Percentiles rank a stretch among this genome's conserved stretches.
Evolutionary conservation across 371 early-diverging fungal genomes (phyloP).

Genomic region (Phascolomyces articulosus): DNA sequence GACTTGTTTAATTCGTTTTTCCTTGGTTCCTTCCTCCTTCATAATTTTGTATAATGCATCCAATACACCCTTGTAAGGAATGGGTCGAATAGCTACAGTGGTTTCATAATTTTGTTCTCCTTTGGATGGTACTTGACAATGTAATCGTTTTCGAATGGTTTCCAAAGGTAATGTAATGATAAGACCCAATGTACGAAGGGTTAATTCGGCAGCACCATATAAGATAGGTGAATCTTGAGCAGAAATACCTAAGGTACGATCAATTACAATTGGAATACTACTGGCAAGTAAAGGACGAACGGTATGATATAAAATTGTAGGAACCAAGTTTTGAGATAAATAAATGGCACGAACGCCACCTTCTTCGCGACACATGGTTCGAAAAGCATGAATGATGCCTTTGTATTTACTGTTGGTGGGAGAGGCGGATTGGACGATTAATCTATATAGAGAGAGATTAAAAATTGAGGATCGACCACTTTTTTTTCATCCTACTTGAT

Average conservation of each 20-base stretch:
- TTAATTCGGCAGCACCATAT: slow-evolving; percentile 68
- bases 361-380: slow-evolving; percentile 77
- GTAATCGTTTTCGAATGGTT: slow-evolving; percentile 83
- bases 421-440: slow-evolving; percentile 74
- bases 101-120: slow-evolving; percentile 60
- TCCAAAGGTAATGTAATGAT: slow-evolving; percentile 85
- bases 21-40: slow-evolving; percentile 82
- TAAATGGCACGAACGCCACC: slow-evolving; percentile 77
- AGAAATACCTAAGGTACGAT: slow-evolving; percentile 65
- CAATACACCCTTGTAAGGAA: slow-evolving; percentile 86
- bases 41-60: slow-evolving; percentile 83
- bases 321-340: slow-evolving; percentile 66
- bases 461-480: too few relatives aligned
- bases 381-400: slow-evolving; percentile 69
- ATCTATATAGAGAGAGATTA: slow-evolving; percentile 24
- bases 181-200: slow-evolving; percentile 66
- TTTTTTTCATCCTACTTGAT: too few relatives aligned
- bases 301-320: slow-evolving; percentile 78
- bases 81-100: slow-evolving; percentile 69
- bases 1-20: slow-evolving; percentile 12
- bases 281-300: slow-evolving; percentile 73
- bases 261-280: slow-evolving; percentile 70
- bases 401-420: slow-evolving; percentile 75
- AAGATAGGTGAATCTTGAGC: slow-evolving; percentile 68
- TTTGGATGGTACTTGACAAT: slow-evolving; percentile 64